Percentiles rank a stretch among this genome's conserved stretches.
phyloP scores from a whole-genome alignment of 202 grass and related monocot species.

The Bolboschoenoplectus hybrid region DNA sequence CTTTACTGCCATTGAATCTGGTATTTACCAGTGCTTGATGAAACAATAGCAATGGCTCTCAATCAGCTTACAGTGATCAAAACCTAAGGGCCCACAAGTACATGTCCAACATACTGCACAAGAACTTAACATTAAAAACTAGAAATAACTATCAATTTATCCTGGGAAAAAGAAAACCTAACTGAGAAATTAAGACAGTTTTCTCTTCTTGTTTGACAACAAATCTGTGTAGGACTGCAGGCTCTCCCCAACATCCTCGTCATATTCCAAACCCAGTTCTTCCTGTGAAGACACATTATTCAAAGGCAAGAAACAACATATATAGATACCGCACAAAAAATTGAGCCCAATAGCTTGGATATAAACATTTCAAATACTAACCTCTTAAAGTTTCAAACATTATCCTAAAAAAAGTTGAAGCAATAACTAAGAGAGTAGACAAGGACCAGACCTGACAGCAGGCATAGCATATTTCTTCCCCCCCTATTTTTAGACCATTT shows the following conservation, averaged over 20 bases:
- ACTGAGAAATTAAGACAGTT: constrained; percentile 44
- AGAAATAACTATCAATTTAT: constrained; percentile 18
- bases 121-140: constrained; percentile 13
- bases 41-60: neutral
- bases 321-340: constrained; percentile 14
- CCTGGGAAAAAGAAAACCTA: neutral
- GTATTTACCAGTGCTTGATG: neutral
- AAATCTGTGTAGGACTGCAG: constrained; percentile 67
- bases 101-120: constrained; percentile 16
- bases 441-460: neutral
- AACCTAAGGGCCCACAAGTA: neutral
- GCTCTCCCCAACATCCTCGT: constrained; percentile 82
- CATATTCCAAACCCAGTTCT: constrained; percentile 94
- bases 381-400: neutral
- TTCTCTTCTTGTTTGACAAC: constrained; percentile 66
- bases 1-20: neutral
- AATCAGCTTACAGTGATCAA: neutral
- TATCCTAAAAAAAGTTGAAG: neutral
- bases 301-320: neutral
- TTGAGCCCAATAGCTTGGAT: constrained; percentile 9
- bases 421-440: neutral
- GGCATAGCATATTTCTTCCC: neutral
- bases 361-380: neutral
- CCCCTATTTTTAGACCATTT: neutral
- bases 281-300: constrained; percentile 55